These are phyloP conservation scores for Aspergillus leporis DNA, from an alignment of 495 filamentous ascomycete species.

Conservation along the genomic window DNA sequence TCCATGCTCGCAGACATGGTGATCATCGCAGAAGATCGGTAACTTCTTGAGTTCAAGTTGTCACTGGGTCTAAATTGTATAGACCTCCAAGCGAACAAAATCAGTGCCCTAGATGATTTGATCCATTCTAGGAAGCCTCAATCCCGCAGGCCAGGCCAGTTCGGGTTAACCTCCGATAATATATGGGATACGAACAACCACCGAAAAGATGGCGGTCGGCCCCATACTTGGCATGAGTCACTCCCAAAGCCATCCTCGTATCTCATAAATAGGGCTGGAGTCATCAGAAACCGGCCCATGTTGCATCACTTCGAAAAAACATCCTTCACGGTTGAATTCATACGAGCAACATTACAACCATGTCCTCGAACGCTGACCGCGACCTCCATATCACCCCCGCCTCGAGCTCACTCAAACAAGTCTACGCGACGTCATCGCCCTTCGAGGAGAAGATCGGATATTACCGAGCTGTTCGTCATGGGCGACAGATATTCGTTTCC, in stretches of 20 bases:
- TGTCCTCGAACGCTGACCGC: neutral
- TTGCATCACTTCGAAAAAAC: neutral
- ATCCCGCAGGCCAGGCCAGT: neutral
- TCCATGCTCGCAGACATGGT: conserved; percentile 22
- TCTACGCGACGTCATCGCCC: conserved; percentile 38
- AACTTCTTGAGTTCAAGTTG: conserved; percentile 22
- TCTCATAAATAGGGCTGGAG: conserved; percentile 1
- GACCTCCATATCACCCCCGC: neutral
- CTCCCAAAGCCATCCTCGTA: neutral
- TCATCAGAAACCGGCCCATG: neutral
- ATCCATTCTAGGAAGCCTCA: neutral
- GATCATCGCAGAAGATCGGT: conserved; percentile 27
- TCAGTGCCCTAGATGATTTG: neutral
- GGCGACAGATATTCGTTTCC: conserved; percentile 46
- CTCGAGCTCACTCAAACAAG: conserved; percentile 20
- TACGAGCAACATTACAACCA: neutral
- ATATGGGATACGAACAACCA: neutral
- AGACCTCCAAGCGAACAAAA: neutral
- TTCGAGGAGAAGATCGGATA: conserved; percentile 49
- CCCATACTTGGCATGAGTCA: conserved; percentile 9
- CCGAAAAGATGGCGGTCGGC: neutral
- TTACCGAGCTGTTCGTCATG: conserved; percentile 46
- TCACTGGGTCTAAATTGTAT: conserved; percentile 6
- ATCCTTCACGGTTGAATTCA: neutral
- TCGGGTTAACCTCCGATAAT: neutral